phyloP scores from a whole-genome alignment of 2,329 filamentous ascomycete genomes.

The Dothideomycetes sp. region DNA sequence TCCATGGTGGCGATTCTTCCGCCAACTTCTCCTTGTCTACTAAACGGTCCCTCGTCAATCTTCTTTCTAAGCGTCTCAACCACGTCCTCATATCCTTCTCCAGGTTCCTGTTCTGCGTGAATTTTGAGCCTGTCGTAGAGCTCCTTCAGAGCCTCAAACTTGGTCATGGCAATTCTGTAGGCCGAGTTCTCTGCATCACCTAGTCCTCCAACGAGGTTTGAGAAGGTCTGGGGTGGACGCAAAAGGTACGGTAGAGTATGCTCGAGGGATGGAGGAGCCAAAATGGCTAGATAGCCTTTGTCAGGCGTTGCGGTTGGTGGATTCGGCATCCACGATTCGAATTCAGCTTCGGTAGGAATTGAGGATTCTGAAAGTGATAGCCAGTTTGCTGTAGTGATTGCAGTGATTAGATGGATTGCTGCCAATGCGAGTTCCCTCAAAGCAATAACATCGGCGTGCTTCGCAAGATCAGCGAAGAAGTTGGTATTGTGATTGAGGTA shows the following conservation, averaged over 20 bases:
- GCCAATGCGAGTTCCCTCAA: conserved; percentile 49
- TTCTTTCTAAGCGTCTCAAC: conserved; percentile 33
- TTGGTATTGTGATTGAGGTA: conserved; percentile 43
- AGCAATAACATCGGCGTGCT: conserved; percentile 47
- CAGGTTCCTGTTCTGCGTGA: conserved; percentile 19
- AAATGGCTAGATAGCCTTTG: conserved; percentile 42
- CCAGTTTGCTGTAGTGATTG: conserved; percentile 49
- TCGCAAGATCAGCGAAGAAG: conserved; percentile 45
- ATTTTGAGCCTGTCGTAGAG: conserved; percentile 38
- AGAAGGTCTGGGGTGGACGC: conserved; percentile 47
- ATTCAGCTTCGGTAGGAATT: conserved; percentile 21
- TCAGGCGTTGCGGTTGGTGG: conserved; percentile 23
- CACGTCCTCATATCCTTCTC: conserved; percentile 29
- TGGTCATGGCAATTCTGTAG: conserved; percentile 48
- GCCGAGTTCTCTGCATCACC: conserved; percentile 49
- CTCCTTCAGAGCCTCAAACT: conserved; percentile 46
- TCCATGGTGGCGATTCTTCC: conserved; percentile 40
- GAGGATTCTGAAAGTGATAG: conserved; percentile 23
- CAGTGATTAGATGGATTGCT: conserved; percentile 43
- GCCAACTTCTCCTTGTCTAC: conserved; percentile 31
- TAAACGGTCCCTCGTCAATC: conserved; percentile 35
- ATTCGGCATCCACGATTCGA: conserved; percentile 28
- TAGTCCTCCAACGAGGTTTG: conserved; percentile 49
- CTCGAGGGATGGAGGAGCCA: conserved; percentile 42
- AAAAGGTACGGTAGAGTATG: conserved; percentile 48